These are phyloP conservation scores for Kodamaea restingae DNA, from an alignment of 805 yeast species.

Conservation along the genomic window DNA sequence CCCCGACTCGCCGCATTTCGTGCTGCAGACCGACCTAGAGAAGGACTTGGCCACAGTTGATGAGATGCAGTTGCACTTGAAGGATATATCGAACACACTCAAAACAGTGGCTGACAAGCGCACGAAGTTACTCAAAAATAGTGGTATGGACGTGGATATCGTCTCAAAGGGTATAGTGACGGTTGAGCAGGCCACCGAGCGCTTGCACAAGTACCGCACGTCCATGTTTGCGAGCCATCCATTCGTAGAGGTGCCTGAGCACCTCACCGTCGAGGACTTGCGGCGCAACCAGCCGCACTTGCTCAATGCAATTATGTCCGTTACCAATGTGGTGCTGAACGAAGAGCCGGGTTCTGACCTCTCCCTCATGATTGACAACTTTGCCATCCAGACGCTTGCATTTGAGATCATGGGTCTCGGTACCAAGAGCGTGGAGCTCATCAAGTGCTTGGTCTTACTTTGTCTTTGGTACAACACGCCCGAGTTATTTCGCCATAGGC, in stretches of 20 bases:
- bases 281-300: slow-evolving; percentile 54
- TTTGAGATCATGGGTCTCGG: slow-evolving; percentile 68
- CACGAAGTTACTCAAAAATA: slow-evolving; percentile 25
- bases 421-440: slow-evolving; percentile 61
- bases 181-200: slow-evolving; percentile 51
- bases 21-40: slow-evolving; percentile 35
- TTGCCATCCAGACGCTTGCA: slow-evolving; percentile 47
- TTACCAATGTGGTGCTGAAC: slow-evolving; percentile 45
- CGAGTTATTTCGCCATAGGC: slow-evolving; percentile 73
- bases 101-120: slow-evolving; percentile 45
- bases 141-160: slow-evolving; percentile 39
- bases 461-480: slow-evolving; percentile 82
- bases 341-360: slow-evolving; percentile 32
- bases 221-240: slow-evolving; percentile 50
- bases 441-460: slow-evolving; percentile 57
- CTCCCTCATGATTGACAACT: slow-evolving; percentile 48
- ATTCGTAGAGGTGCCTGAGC: slow-evolving; percentile 50
- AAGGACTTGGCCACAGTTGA: slow-evolving; percentile 37
- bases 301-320: slow-evolving; percentile 61
- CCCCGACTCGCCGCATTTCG: slow-evolving; percentile 19
- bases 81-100: slow-evolving; percentile 43
- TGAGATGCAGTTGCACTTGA: slow-evolving; percentile 31
- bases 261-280: slow-evolving; percentile 43
- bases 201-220: slow-evolving; percentile 49
- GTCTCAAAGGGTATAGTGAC: slow-evolving; percentile 56